Base-by-base conservation (phyloP, 1,139 yeast species). In the Suhomyces taliae region DNA sequence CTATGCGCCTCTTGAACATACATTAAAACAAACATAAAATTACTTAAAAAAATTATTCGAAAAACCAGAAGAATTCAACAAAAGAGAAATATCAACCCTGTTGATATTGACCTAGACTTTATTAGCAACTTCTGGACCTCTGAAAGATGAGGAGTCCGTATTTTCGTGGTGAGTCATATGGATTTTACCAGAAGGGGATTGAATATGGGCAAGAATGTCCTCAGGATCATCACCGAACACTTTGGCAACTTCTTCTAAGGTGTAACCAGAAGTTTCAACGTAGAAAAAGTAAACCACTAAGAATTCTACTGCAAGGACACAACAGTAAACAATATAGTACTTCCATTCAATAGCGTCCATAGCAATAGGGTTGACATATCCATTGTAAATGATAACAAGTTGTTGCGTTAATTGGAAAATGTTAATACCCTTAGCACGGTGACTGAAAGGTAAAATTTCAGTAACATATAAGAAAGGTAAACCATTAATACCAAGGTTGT, bases 321-420 rank as follows among this genome's bases (percentile, higher is more conserved):
- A 68, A 53, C 77, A 66, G 63, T 62, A 81, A 8, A 82, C 83
- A 53, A 81, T 79, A 60, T 82, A 82, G 66, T 80, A 82, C 38
- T 42, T 53, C 58, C 57, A 55, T 15, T 31, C 31, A 12, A 54
- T 54, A 19, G 49, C 50, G 10, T 45, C 52, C 51, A 55, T 41
- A 2, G 51, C 58, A 44, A 55, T 48, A 38, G 44, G 40, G 35
- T 80, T 80, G 44, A 80, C 83, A 58, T 75, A 81, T 37, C 80
- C 72, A 45, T 73, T 74, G 65, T 65, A 60, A 33, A 60, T 41
- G 37, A 45, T 64, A 27, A 74, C 53, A 24, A 58, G 15, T 32
- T 67, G 66, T 48, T 63, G 69, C 27, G 64, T 56, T 35, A 69
- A 54, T 41, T 63, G 57, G 54, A 62, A 52, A 39, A 72, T 56